Conservation (phyloP, 2,329 filamentous ascomycete species). For the Ceratocystis destructans region DNA sequence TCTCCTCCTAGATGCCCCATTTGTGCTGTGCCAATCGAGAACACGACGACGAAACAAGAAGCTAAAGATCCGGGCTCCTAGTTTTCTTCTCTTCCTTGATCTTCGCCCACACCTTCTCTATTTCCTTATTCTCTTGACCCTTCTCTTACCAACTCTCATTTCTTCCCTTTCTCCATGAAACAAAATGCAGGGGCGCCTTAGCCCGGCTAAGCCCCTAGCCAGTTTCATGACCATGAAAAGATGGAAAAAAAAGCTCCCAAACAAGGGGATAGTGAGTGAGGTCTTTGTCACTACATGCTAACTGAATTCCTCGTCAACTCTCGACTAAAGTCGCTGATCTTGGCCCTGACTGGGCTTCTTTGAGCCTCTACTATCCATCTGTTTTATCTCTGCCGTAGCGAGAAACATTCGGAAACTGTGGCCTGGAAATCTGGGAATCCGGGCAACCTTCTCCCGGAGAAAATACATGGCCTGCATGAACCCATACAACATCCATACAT, state of each 20-base stretch:
- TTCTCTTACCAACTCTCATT: slow-evolving; percentile 1
- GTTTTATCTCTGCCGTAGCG: not conserved
- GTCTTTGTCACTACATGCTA: not conserved
- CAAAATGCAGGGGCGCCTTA: slow-evolving; percentile 10
- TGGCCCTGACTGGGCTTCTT: no score
- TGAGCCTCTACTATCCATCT: not conserved
- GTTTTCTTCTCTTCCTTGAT: not conserved
- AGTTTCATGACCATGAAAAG: slow-evolving; percentile 14
- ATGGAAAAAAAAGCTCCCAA: not conserved
- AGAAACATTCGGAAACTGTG: not conserved
- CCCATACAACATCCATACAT: not conserved
- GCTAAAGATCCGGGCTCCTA: not conserved
- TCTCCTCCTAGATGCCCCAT: not conserved
- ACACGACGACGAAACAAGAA: not conserved
- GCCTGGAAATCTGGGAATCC: not conserved
- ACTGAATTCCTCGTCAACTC: no score
- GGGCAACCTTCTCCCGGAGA: not conserved
- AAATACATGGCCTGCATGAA: no score
- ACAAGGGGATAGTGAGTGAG: not conserved
- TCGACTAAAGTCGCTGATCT: no score
- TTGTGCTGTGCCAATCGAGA: no score
- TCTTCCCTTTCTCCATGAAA: not conserved
- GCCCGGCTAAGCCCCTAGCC: not conserved
- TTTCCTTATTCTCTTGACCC: not conserved
- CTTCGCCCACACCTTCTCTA: not conserved